Base-by-base conservation (phyloP, 2,329 filamentous ascomycete species). In the Ophiocordyceps sinensis region DNA sequence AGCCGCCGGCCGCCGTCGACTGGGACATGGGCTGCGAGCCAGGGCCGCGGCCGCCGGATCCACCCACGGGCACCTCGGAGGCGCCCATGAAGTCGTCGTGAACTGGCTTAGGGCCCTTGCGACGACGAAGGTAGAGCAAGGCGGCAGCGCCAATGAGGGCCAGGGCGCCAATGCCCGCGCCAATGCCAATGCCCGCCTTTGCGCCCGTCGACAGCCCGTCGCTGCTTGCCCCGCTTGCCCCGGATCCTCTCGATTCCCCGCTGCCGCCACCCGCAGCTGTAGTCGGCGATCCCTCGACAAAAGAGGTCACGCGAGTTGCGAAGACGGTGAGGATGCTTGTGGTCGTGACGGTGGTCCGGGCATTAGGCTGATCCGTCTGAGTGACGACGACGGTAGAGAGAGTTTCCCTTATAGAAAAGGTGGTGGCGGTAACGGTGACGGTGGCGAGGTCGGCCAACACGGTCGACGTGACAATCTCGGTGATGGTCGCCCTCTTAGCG, bases 111-210 rank as follows among this genome's bases (percentile, higher is more conserved):
- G 55, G 47, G 36, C 50, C 43, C 43, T 51, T 50, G 45, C 61
- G 55, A 42, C 52, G 50, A 44, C 51, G 51, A 40, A 58, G 40
- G 45, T 53, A 54, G 47, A 57, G 53, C 49, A 55, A 58, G 35
- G 55, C 29, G 36, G 56, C 41, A 17, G 44, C 50, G 36, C 43
- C 55, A 36, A 63, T 42, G 41, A 62, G n/a, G 30, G 52, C 45
- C 10, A 65, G 52, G 17, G 51, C 64, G 40, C 47, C 64, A 19
- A 63, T 50, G 45, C 56, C 63, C 15, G 53, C 58, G 39, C 60
- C 64, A 19, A 57, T 58, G 41, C 64, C 64, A 31, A 67, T 67
- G 41, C 64, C 64, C 36, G 60, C 61, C 58, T 66, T 65, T 45
- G 63, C 64, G 26, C 63, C 64, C 7, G 56, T 62, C 1, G 59